Conservation (phyloP, 2,329 filamentous ascomycete genomes). For the Zopfia rhizophila region DNA sequence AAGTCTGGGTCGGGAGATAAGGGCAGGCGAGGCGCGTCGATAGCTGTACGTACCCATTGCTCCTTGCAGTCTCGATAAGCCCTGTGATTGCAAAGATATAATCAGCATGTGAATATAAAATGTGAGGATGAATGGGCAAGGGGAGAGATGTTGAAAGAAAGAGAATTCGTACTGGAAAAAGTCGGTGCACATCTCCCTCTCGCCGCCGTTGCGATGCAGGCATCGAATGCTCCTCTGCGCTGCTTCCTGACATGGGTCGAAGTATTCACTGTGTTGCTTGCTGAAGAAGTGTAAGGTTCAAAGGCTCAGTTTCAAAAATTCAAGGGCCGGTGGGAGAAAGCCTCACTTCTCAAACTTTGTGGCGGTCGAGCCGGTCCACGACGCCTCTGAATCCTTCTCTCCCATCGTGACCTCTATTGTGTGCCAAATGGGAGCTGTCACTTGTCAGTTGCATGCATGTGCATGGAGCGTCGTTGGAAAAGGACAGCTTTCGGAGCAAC, state of each 20-base stretch:
- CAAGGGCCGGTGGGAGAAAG: background rate
- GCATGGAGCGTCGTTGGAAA: conserved; percentile 14
- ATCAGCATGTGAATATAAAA: conserved; percentile 10
- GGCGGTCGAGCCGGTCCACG: conserved; percentile 46
- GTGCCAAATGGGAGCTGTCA: conserved; percentile 13
- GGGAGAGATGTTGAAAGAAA: background rate
- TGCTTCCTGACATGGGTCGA: conserved; percentile 95
- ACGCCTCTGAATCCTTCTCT: conserved; percentile 31
- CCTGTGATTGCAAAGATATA: conserved; percentile 57
- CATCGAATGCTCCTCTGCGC: conserved; percentile 87
- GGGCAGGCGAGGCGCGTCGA: conserved; percentile 7
- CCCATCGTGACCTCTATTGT: conserved; percentile 15
- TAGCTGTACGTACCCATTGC: conserved; percentile 76
- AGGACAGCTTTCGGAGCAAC: conserved; percentile 17
- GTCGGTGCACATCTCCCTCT: conserved; percentile 89
- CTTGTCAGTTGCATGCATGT: conserved; percentile 18
- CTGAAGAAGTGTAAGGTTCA: conserved; percentile 59
- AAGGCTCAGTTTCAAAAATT: background rate
- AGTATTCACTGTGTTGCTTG: conserved; percentile 88
- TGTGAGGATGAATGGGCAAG: background rate
- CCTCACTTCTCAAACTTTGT: conserved; percentile 53
- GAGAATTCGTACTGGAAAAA: conserved; percentile 81
- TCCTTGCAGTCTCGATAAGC: conserved; percentile 96
- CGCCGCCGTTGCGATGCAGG: conserved; percentile 86
- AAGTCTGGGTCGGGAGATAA: conserved; percentile 7